These are phyloP conservation scores for Hymenoscyphus repandus DNA, from an alignment of 2,329 filamentous ascomycete genomes.

Conservation along the genomic window DNA sequence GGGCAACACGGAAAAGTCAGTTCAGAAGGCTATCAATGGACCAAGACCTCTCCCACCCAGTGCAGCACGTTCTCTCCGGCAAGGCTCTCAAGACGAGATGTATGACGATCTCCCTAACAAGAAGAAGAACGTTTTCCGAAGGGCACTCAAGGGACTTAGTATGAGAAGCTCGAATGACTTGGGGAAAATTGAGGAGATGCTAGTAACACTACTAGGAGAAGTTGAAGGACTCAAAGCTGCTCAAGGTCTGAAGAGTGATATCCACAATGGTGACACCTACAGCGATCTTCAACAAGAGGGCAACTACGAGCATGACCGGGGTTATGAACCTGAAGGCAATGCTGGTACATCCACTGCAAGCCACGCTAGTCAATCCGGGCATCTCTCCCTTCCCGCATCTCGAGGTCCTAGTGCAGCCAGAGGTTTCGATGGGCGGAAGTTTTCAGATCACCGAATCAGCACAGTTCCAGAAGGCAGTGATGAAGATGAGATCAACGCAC, in stretches of 20 bases:
- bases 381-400: conserved; percentile 56
- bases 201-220: conserved; percentile 86
- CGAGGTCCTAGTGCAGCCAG: conserved; percentile 40
- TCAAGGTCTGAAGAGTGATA: conserved; percentile 44
- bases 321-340: conserved; percentile 79
- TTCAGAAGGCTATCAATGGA: conserved; percentile 76
- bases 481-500: conserved; percentile 33
- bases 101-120: conserved; percentile 61
- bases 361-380: conserved; percentile 69
- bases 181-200: conserved; percentile 82
- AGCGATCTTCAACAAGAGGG: conserved; percentile 60
- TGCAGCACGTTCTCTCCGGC: conserved; percentile 37
- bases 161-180: conserved; percentile 85
- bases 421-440: conserved; percentile 39
- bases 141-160: conserved; percentile 86
- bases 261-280: conserved; percentile 58
- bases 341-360: conserved; percentile 70
- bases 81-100: conserved; percentile 47
- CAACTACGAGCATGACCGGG: conserved; percentile 63
- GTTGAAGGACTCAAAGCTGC: conserved; percentile 74
- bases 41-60: conserved; percentile 75
- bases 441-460: conserved; percentile 78
- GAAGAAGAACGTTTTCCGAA: conserved; percentile 88
- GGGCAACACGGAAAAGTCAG: conserved; percentile 79
- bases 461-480: conserved; percentile 83